Evolutionary conservation across 495 filamentous ascomycete genomes (phyloP), one percentile per base, ranked within the genome.

Genomic region (Hyaloscypha finlandica): DNA sequence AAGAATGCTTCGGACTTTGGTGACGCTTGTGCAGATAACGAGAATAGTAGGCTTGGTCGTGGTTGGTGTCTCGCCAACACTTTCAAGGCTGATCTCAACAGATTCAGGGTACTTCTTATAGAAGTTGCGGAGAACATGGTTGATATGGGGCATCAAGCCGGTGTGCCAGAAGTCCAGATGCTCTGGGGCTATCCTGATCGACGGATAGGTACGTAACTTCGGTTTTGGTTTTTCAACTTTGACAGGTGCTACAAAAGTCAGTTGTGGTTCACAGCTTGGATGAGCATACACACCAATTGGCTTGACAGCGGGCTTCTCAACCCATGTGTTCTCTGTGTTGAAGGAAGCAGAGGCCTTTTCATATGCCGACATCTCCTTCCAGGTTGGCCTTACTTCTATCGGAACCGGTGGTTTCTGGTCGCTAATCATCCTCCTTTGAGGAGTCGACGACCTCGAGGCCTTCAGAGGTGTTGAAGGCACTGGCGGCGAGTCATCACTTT

Each of bases 11-110:
- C 88, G 79, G 54, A 92, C 89, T 71, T 89, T 90, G 65, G 84
- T 83, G 4, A 90, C 89, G 25, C 89, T 92, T 0, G 83, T 86
- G 70, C 90, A 93, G 19, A 90, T 85, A 16, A 93, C 88, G n/a
- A 90, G 84, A 2, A 92, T 88, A 0, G 90, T 93, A 8, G 90
- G 90, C 67, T 83, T 86, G 6, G 89, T 88, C 16, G 81, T 83
- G 59, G 89, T 84, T 2, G 84, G 75, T 0, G 84, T 84, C 58
- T 91, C 89, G 61, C 90, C 90, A 35, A 91, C 87, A 73, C 90
- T 90, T 74, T 91, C 89, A 16, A 92, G 81, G 29, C 85, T 88
- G 16, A 90, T 89, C 64, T 90, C 88, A 29, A 90, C 90, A 3
- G 90, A 92, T 72, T 93, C 90, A 1, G 75, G 88, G 67, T 78